phyloP scores from a whole-genome alignment of 2,329 filamentous ascomycete genomes.

The Dactylonectria estremocensis region DNA sequence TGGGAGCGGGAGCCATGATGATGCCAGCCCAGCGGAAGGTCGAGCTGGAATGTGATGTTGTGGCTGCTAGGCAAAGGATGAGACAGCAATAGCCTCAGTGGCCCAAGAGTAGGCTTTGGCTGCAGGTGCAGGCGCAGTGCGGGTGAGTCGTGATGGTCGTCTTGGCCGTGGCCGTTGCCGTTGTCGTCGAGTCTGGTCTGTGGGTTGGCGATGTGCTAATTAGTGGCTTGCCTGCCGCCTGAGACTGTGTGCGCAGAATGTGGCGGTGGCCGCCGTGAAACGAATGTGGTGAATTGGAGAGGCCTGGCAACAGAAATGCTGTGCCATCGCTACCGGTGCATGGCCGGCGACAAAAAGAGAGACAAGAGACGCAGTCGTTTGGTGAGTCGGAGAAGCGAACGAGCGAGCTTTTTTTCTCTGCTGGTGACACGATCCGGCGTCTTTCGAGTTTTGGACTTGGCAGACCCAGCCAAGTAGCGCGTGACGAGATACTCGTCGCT shows the following conservation, averaged over 20 bases:
- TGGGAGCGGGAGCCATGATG: constrained; percentile 42
- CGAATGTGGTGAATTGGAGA: constrained; percentile 27
- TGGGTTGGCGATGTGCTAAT: constrained; percentile 36
- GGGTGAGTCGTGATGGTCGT: constrained; percentile 38
- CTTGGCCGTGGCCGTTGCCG: constrained; percentile 33
- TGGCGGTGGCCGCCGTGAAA: constrained; percentile 35
- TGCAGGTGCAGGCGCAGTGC: constrained; percentile 29
- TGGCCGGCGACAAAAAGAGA: constrained; percentile 34
- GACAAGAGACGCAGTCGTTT: constrained; percentile 31
- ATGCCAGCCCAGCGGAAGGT: constrained; percentile 26
- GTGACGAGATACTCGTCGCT: constrained; percentile 12
- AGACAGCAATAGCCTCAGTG: constrained; percentile 40
- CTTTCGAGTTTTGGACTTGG: constrained; percentile 25
- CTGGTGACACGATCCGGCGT: constrained; percentile 21
- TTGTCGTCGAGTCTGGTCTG: constrained; percentile 25
- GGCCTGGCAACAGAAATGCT: constrained; percentile 39
- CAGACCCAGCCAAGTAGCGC: constrained; percentile 19
- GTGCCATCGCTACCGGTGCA: constrained; percentile 46
- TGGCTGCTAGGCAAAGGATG: constrained; percentile 44
- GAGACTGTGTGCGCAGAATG: constrained; percentile 35
- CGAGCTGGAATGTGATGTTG: constrained; percentile 33
- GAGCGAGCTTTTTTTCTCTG: constrained; percentile 22
- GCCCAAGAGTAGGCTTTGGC: constrained; percentile 39
- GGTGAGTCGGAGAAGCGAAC: constrained; percentile 10
- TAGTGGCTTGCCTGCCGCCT: constrained; percentile 38